phyloP scores from a whole-genome alignment of 345 rosid genomes.

The Ailanthus altissimus region DNA sequence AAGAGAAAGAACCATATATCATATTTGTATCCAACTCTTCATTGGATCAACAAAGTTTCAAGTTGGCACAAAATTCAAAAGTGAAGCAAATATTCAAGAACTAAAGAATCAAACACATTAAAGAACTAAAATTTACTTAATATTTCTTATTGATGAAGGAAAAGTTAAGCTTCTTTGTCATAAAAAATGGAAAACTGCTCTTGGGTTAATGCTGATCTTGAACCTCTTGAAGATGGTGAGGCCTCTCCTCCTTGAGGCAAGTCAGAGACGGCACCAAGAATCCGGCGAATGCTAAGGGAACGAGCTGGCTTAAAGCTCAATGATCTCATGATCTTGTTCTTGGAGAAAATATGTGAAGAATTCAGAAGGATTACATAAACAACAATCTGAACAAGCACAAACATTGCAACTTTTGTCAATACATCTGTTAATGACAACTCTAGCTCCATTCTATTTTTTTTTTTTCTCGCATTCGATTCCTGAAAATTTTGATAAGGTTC shows the following conservation, averaged over 20 bases:
- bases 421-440: constrained; percentile 27
- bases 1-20: background rate
- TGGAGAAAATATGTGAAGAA: constrained; percentile 50
- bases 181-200: constrained; percentile 6
- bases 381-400: constrained; percentile 50
- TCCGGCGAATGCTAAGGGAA: constrained; percentile 47
- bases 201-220: constrained; percentile 9
- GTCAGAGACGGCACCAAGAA: constrained; percentile 52
- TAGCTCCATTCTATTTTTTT: constrained; percentile 1
- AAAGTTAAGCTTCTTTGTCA: background rate
- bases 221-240: constrained; percentile 28
- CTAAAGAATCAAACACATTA: constrained; percentile 2
- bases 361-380: constrained; percentile 52
- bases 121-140: background rate
- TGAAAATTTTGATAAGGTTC: no score
- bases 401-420: constrained; percentile 38
- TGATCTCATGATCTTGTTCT: constrained; percentile 34
- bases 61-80: background rate
- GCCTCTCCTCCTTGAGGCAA: constrained; percentile 41
- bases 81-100: background rate
- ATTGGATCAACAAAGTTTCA: background rate
- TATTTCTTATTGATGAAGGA: no score
- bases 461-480: no score
- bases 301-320: constrained; percentile 50
- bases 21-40: background rate